A percentile compares a stretch with the other conserved stretches of the same genome.
Conservation (phyloP, 352 stramenopile species). For the Phytopythium boreale region DNA sequence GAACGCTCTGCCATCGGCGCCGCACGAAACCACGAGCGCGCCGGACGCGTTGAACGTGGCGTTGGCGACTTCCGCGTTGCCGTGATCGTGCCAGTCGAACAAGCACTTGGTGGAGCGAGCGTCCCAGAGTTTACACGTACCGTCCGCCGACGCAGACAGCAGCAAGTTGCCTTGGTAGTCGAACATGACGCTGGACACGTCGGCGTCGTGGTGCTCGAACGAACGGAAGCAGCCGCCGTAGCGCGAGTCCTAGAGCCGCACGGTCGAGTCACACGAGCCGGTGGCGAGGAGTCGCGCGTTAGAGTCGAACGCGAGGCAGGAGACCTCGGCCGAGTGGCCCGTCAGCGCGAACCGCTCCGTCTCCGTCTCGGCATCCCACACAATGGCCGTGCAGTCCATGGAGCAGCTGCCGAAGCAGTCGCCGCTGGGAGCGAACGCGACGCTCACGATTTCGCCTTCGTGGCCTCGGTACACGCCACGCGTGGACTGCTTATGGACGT, state of each 20-base stretch:
- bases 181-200: constrained; percentile 63
- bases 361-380: constrained; percentile 65
- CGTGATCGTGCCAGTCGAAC: constrained; percentile 54
- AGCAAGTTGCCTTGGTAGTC: constrained; percentile 58
- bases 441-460: constrained; percentile 51
- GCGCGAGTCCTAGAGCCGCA: constrained; percentile 70
- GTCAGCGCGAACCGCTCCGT: constrained; percentile 35
- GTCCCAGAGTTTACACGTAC: constrained; percentile 72
- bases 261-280: constrained; percentile 60
- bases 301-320: constrained; percentile 58
- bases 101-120: constrained; percentile 52
- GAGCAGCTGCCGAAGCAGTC: constrained; percentile 64
- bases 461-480: constrained; percentile 56
- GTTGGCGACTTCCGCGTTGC: constrained; percentile 44
- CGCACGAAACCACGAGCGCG: constrained; percentile 52
- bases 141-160: constrained; percentile 50
- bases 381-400: constrained; percentile 60
- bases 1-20: constrained; percentile 46
- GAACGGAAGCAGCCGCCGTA: constrained; percentile 71
- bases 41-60: constrained; percentile 66
- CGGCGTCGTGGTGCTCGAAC: constrained; percentile 48
- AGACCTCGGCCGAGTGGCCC: constrained; percentile 65
- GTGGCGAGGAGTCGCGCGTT: constrained; percentile 44
- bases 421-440: constrained; percentile 34
- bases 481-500: constrained; percentile 25